Base-by-base conservation (phyloP, 2,329 filamentous ascomycete species). In the Cladosporium halotolerans region DNA sequence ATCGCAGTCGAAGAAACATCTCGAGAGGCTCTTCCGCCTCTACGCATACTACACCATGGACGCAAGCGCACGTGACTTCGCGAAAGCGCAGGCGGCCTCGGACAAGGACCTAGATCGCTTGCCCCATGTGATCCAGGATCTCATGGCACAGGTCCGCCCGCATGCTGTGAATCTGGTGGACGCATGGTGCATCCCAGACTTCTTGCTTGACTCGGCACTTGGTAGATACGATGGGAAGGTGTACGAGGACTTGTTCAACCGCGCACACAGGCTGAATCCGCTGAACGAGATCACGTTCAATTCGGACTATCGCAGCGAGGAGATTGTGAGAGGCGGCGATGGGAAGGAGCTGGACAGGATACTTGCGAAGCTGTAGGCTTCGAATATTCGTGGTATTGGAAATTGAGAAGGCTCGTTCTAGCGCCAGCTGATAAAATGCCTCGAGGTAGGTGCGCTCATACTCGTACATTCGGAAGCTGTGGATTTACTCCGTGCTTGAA, bases 131-230 rank as follows among this genome's bases (percentile, higher is more conserved):
- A 69, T 80, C 2, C 68, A 77, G 50, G 65, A 72, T 1, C 60
- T 78, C 9, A 79, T 80, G 76, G 58, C 67, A 1, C 61, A 70
- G 32, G 68, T 79, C 18, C 64, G 77, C 14, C 76, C 76, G 1
- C 76, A 79, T 60, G 76, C 76, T 1, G 76, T 80, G 1, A 70
- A 70, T 18, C 59, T 80, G 8, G 76, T 80, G 7, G 77, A 79
- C 60, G 67, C 73, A 1, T 80, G 77, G 77, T 71, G 70, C 48
- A 72, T 79, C 34, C 77, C 77, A 1, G 77, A 79, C 60, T 80
- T 73, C 57, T 57, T 79, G 47, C 68, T 79, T 0, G 72, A 79
- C 47, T 78, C 75, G 62, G 74, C 77, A 5, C 62, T 80, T 38
- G 77, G 77, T 0, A 65, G 76, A 41, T 74, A 70, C 53, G 77